Conservation (phyloP, 331 rosid genomes). For the Rosa hybrid region DNA sequence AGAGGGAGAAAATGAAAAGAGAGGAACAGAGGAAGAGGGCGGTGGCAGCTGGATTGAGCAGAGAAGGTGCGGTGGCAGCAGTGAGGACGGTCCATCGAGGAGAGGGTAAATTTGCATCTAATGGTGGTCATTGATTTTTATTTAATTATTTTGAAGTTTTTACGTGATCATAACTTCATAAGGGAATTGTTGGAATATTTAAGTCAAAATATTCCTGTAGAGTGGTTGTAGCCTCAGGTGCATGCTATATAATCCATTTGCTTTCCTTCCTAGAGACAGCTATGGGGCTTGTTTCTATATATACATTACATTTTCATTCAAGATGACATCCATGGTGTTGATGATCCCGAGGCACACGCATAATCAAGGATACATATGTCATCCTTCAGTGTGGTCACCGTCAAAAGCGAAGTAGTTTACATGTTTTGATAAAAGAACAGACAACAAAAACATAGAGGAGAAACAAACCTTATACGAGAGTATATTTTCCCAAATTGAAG, state of each 20-base stretch:
- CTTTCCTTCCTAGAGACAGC: no score
- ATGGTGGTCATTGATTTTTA: neutral
- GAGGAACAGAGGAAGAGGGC: neutral
- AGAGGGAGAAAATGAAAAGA: neutral
- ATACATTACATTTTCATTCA: no score
- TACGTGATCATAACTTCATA: neutral
- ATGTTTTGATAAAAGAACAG: neutral
- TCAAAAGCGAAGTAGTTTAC: neutral
- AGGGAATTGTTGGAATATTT: neutral
- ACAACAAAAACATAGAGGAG: neutral
- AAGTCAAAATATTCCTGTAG: neutral
- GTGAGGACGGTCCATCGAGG: neutral
- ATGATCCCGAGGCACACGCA: no score
- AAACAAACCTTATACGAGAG: slow-evolving; percentile 52
- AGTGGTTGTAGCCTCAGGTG: neutral
- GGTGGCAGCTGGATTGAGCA: neutral
- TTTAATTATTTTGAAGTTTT: neutral
- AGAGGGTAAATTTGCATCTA: neutral
- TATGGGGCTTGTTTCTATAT: no score
- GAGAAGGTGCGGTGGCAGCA: neutral
- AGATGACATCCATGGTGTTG: no score
- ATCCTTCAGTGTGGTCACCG: neutral
- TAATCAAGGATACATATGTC: no score
- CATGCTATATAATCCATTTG: neutral
- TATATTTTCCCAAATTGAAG: slow-evolving; percentile 62